Evolutionary conservation across 768 basidiomycete genomes (phyloP), one percentile per base, ranked within the genome.

Genomic region (Pisolithus tinctorius): DNA sequence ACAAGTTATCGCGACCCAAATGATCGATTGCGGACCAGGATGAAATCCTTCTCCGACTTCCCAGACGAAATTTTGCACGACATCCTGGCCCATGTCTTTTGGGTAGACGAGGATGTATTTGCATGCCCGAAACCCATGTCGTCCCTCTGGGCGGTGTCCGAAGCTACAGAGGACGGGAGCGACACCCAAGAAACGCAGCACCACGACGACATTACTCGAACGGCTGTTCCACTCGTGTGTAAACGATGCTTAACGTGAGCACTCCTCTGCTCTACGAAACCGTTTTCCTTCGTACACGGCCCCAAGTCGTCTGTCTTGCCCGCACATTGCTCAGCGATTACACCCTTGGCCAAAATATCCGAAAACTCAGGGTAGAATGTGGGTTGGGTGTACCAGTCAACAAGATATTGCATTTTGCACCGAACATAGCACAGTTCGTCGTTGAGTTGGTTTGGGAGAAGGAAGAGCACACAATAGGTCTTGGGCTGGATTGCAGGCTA

Each of bases 161-260:
- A 10, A 27, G 26, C 27, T 26, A 29, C 34, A 14, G 40, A 17
- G 31, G 17, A 25, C 31, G 31, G 36, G 17, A 9, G 31, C 20
- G 8, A 36, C 7, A 16, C 31, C 43, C 26, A 14, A 23, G 23
- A 41, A 20, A 8, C 17, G n/a, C 4, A 44, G 4, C 25, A 11
- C 11, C 1, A 20, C 25, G 29, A 5, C 17, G 36, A 31, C 29
- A 31, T 31, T 6, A 11, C 11, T 34, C 34, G 34, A 4, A 23
- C 20, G 2, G 34, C 45, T 23, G 17, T 47, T 17, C 45, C 45
- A 20, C 45, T 47, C 31, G 45, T 47, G 4, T 47, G 45, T 23
- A 47, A 31, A 23, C 45, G 45, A 25, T 47, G 45, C 45, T 47
- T 31, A 47, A 36, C 31, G 45, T 47, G 17, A 34, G 45, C 45